These are phyloP conservation scores for Martensiomyces pterosporus DNA, from an alignment of 192 early-diverging fungal genomes.

Conservation along the genomic window DNA sequence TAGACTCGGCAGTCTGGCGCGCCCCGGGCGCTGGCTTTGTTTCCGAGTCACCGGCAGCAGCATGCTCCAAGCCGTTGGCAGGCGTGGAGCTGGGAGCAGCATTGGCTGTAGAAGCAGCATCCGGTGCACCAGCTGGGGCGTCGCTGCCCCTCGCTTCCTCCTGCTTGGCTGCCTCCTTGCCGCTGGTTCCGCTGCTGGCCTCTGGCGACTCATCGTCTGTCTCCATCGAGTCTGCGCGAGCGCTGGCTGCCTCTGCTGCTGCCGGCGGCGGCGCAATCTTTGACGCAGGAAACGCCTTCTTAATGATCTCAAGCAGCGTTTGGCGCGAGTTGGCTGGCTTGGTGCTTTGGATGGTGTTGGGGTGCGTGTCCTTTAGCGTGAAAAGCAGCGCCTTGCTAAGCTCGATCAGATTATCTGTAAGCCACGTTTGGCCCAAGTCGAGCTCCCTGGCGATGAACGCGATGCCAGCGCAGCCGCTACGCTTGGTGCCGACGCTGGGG, in stretches of 20 bases:
- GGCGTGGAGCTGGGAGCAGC: no score
- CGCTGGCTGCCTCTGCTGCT: no score
- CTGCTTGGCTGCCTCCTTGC: no score
- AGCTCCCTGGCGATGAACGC: conserved; percentile 76
- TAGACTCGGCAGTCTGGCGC: no score
- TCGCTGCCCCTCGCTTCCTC: no score
- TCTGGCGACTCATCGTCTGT: conserved; percentile 45
- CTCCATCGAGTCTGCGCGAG: no score
- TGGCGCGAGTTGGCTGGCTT: conserved; percentile 20
- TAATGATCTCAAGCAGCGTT: conserved; percentile 37
- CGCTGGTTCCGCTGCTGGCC: conserved; percentile 46
- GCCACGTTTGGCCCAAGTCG: conserved; percentile 83
- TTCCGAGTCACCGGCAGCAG: no score
- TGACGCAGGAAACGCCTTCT: conserved; percentile 28
- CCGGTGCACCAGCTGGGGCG: no score
- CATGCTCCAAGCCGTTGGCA: no score
- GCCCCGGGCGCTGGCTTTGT: no score
- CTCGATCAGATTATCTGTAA: conserved; percentile 90
- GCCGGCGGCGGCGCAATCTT: no score
- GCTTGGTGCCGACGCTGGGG: conserved; percentile 79
- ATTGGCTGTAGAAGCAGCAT: no score
- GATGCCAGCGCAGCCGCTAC: conserved; percentile 88
- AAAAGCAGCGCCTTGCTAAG: conserved; percentile 90
- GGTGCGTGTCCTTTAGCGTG: conserved; percentile 81
- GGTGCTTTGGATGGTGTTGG: conserved; percentile 17